These are phyloP conservation scores for Nothophaeocryptopus gaeumannii DNA, from an alignment of 2,329 filamentous ascomycete species.

Conservation along the genomic window DNA sequence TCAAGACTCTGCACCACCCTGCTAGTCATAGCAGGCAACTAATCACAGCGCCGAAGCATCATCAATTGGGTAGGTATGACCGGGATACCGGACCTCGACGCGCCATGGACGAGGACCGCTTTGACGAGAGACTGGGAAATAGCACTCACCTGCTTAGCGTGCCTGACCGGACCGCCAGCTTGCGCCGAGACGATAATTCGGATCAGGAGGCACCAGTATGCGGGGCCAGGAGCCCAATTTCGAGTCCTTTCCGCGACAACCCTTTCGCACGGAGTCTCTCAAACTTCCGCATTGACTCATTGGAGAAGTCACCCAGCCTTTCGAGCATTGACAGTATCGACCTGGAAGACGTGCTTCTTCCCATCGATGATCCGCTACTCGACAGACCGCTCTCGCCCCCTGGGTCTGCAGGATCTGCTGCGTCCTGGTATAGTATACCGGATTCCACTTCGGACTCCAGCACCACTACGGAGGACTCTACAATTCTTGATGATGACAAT, in stretches of 20 bases:
- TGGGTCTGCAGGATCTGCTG: constrained; percentile 17
- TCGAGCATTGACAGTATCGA: constrained; percentile 31
- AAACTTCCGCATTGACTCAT: constrained; percentile 9
- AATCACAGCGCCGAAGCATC: constrained; percentile 42
- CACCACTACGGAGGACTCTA: constrained; percentile 31
- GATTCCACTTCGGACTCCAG: constrained; percentile 23
- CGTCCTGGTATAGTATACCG: constrained; percentile 32
- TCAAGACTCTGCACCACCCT: not conserved
- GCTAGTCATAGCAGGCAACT: constrained; percentile 12
- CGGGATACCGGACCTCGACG: constrained; percentile 7
- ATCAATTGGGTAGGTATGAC: constrained; percentile 51
- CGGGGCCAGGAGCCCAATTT: constrained; percentile 19
- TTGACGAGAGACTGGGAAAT: not conserved
- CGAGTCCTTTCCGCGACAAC: constrained; percentile 27
- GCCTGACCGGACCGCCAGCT: not conserved
- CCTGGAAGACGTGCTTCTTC: constrained; percentile 41
- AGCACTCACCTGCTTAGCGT: not conserved
- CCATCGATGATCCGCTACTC: constrained; percentile 43
- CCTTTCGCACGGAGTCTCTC: constrained; percentile 19
- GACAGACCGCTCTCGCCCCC: constrained; percentile 35
- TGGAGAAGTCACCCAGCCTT: constrained; percentile 24
- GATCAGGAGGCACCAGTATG: not conserved
- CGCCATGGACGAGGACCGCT: not conserved
- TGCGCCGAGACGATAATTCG: not conserved
- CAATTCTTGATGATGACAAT: constrained; percentile 56